Evolutionary conservation across 2,329 filamentous ascomycete genomes (phyloP), one percentile per base, ranked within the genome.

Genomic region (Xylaria sp.): DNA sequence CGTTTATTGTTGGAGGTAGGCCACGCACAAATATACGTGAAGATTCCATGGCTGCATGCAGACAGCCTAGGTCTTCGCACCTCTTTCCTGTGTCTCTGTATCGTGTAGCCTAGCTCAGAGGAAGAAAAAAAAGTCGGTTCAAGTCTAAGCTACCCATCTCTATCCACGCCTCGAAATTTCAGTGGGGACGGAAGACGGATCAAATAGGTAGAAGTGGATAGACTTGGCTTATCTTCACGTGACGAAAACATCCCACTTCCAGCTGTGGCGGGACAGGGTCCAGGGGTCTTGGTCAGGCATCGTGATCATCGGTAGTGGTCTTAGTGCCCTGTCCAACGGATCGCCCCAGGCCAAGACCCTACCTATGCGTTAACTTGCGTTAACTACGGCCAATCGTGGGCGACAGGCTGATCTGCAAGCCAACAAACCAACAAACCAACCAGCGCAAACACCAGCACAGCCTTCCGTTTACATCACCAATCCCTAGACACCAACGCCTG

Each of bases 1-100:
- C 92, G 11, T 88, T 89, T 71, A 97, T 90, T 57, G 86, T 91
- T 33, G 93, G 93, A 47, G 95, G 95, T 61, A 99, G 82, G 63
- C 93, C 83, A 85, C 90, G 84, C 85, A 98, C 80, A 80, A 96
- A 90, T 49, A 90, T 82, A 67, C 84, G 88, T 76, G 91, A 95
- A 77, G 83, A 83, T 68, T 81, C 81, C 64, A 66, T 66, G 2
- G 5, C 58, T 21, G 37, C 35, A 49, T 23, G 43, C 9, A 25
- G 47, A 19, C 11, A 52, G 21, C 6, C 46, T n/a, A 21, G 19
- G 35, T 23, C 40, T n/a, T 46, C 44, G 49, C 43, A 37, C 44
- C 15, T 29, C 43, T 37, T 15, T 33, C 11, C 48, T 49, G 25
- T 23, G 27, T 25, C 17, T 27, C 43, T 47, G 51, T 52, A 44